Percentiles rank a stretch among this genome's conserved stretches.
Evolutionary conservation across 2,329 filamentous ascomycete genomes (phyloP).

Genomic region (Drechslerella coelobrocha): DNA sequence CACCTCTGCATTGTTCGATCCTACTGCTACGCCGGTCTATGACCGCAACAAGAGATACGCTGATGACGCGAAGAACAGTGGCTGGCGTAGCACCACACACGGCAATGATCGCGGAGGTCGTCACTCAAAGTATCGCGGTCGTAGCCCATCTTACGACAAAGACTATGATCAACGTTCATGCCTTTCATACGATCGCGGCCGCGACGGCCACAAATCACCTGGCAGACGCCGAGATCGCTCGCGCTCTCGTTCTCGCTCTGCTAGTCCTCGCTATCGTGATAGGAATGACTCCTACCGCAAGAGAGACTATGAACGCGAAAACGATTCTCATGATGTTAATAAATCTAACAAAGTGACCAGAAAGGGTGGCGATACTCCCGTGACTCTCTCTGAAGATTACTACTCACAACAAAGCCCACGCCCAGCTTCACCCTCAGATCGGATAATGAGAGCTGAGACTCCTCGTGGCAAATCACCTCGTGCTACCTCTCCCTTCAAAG

Average conservation of each 20-base stretch:
- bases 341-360: background rate
- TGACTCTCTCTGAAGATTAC: background rate
- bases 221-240: background rate
- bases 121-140: background rate
- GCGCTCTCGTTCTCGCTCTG: conserved; percentile 5
- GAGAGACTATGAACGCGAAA: conserved; percentile 16
- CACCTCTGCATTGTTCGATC: conserved; percentile 5
- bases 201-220: conserved; percentile 3
- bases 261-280: conserved; percentile 11
- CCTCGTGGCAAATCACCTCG: background rate
- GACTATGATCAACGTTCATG: background rate
- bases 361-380: background rate
- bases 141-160: background rate
- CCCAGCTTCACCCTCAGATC: background rate
- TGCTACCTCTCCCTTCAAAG: background rate
- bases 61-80: background rate
- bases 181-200: background rate
- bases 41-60: background rate
- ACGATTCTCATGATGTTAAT: background rate
- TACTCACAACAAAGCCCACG: background rate
- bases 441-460: background rate
- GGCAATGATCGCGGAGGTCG: background rate
- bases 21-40: conserved; percentile 15
- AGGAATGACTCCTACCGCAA: conserved; percentile 6
- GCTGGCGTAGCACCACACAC: background rate